Base-by-base conservation (phyloP, 768 basidiomycete species). In the Lentinula sp. region DNA sequence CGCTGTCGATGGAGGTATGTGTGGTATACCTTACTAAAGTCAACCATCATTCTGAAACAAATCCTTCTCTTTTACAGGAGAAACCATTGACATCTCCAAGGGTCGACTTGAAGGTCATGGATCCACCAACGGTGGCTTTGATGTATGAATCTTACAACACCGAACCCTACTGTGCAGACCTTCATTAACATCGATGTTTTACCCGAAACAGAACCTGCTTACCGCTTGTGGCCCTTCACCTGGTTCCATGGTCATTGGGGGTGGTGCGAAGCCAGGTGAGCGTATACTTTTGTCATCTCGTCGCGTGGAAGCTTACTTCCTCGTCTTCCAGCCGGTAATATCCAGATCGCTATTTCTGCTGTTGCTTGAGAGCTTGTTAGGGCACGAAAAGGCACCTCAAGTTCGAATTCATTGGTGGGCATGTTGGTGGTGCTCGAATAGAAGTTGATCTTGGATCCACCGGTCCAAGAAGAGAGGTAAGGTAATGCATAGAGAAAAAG, bases 71-170 rank as follows among this genome's bases (percentile, higher is more conserved):
- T 9, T 15, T 45, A 1, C 43, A 66, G 66, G 66, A 21, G 62
- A 62, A 18, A 65, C 64, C 31, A 65, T 67, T 16, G 66, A 67
- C 34, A 67, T 67, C 53, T 65, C 64, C 50, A 67, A 67, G 45
- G 66, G 66, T 15, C 64, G 66, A 16, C 63, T 67, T 5, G 66
- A 67, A 49, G 66, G 66, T 10, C 64, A 67, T 57, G 66, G 66
- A 7, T 65, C 64, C 6, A 46, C 63, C 9, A 67, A 67, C 57
- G 66, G 66, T 52, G 66, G 66, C 39, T 67, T 63, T 43, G 66
- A 65, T n/a, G 66, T 65, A 53, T 31, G 66, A 42, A 13, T 31
- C 21, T 39, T 7, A 40, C 34, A 37, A n/a, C 15, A 6, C 46
- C 28, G 28, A 28, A 28, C 28, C 28, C 28, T 28, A 3, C 28